Evolutionary conservation across 2,329 filamentous ascomycete genomes (phyloP).

Genomic region (Penicillium janthinellum): DNA sequence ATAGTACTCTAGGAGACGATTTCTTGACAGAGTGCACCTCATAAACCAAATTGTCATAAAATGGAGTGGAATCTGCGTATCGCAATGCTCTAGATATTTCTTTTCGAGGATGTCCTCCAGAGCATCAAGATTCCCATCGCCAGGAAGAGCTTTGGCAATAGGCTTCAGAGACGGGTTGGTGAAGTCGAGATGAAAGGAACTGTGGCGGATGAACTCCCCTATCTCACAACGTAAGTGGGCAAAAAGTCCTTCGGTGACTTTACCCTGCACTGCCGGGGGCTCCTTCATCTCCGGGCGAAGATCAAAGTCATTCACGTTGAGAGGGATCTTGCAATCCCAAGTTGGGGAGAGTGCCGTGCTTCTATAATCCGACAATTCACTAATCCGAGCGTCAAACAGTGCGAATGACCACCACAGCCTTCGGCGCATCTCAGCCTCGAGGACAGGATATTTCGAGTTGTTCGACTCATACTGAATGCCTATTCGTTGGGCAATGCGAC

Average conservation of each 20-base stretch:
- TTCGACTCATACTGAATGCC: slow-evolving; percentile 67
- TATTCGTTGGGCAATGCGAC: slow-evolving; percentile 68
- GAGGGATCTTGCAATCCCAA: slow-evolving; percentile 48
- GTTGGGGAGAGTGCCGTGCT: slow-evolving; percentile 40
- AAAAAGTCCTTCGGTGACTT: slow-evolving; percentile 18
- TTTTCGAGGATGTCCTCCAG: slow-evolving; percentile 46
- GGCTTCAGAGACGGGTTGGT: slow-evolving; percentile 35
- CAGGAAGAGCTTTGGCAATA: slow-evolving; percentile 30
- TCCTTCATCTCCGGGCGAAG: slow-evolving; percentile 43
- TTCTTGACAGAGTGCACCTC: slow-evolving; percentile 52
- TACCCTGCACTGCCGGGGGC: slow-evolving; percentile 15
- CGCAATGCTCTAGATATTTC: slow-evolving; percentile 48
- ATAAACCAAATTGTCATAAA: slow-evolving; percentile 52
- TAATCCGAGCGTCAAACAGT: slow-evolving; percentile 67
- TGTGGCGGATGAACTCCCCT: slow-evolving; percentile 17
- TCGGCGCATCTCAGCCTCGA: slow-evolving; percentile 71
- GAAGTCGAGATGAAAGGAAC: slow-evolving; percentile 50
- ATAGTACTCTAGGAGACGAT: slow-evolving; percentile 54
- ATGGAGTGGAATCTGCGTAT: slow-evolving; percentile 47
- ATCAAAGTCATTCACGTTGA: slow-evolving; percentile 49
- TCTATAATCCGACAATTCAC: slow-evolving; percentile 63
- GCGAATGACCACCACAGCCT: slow-evolving; percentile 74
- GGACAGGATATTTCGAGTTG: slow-evolving; percentile 45
- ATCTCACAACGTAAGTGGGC: slow-evolving; percentile 15
- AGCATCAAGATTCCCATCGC: slow-evolving; percentile 32